A percentile compares a stretch with the other conserved stretches of the same genome.
Evolutionary conservation across 768 basidiomycete species (phyloP).

Genomic region (Amanita rubescens): DNA sequence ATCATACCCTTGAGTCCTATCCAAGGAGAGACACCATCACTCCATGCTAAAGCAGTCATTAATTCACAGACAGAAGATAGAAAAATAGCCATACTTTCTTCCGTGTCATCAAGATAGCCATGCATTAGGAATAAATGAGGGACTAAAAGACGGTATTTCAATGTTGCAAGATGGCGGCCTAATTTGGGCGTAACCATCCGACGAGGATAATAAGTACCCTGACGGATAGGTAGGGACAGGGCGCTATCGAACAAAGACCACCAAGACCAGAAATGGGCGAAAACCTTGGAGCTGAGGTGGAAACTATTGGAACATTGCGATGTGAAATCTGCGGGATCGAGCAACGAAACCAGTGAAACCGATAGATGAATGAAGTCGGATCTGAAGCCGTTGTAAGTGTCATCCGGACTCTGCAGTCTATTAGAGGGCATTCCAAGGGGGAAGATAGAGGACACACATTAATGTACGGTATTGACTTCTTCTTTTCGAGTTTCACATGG

Average conservation of each 20-base stretch:
- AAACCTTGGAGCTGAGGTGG: slow-evolving; percentile 79
- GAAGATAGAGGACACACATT: slow-evolving; percentile 33
- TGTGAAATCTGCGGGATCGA: slow-evolving; percentile 27
- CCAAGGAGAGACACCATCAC: slow-evolving; percentile 66
- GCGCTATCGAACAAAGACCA: slow-evolving; percentile 77
- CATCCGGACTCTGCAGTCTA: slow-evolving; percentile 36
- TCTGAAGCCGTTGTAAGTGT: slow-evolving; percentile 84
- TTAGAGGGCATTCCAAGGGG: slow-evolving; percentile 2
- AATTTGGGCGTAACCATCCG: slow-evolving; percentile 79
- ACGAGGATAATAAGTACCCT: slow-evolving; percentile 74
- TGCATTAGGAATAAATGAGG: slow-evolving; percentile 81
- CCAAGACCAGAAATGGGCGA: slow-evolving; percentile 91
- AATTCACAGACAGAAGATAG: not conserved
- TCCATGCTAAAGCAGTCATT: slow-evolving; percentile 49
- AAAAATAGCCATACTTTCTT: slow-evolving; percentile 39
- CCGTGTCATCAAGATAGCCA: slow-evolving; percentile 73
- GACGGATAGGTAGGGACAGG: slow-evolving; percentile 77
- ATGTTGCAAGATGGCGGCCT: slow-evolving; percentile 78
- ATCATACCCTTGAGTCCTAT: slow-evolving; percentile 84
- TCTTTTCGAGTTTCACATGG: slow-evolving; percentile 55
- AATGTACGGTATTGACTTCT: slow-evolving; percentile 28
- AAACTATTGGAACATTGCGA: slow-evolving; percentile 53
- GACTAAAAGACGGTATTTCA: slow-evolving; percentile 83
- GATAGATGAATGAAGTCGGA: slow-evolving; percentile 94
- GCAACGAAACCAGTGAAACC: slow-evolving; percentile 70